Base-by-base conservation (phyloP, 2,329 filamentous ascomycete genomes). In the Aspergillus sp. region DNA sequence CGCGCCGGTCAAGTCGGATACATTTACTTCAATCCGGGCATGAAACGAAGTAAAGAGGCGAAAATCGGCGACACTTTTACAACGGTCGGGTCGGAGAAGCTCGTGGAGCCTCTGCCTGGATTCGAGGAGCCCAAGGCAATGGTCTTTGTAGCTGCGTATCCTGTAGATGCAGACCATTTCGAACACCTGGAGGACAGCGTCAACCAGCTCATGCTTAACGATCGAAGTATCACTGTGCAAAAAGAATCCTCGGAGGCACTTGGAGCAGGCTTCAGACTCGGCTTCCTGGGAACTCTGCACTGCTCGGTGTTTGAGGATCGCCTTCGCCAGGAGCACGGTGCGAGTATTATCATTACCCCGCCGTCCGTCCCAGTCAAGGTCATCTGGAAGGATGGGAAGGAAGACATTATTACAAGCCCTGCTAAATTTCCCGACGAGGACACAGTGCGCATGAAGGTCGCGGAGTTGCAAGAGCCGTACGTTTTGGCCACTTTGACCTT, bases 281-380 rank as follows among this genome's bases (percentile, higher is more conserved):
- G 95, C 0, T 99, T 99, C 70, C 78, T 99, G 3, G 95, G 95
- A n/a, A 98, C 93, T 12, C 80, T 99, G 48, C 95, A 99, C 74
- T 98, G 95, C 77, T 98, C 93, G n/a, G 95, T 99, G 4, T 99
- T 99, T 67, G 93, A 99, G 75, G 95, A 99, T 74, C 89, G 95
- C 1, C 78, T 99, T 53, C 87, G 91, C 43, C 92, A 97, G 74
- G 95, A 99, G 74, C 93, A 99, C 68, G 95, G 93, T 5, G 89
- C 90, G 3, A 95, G 87, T 68, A 92, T 99, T 70, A 97, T 99
- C 75, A 95, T 99, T 71, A 99, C 95, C 0, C 93, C 96, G 38
- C 95, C 95, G 0, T 93, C 91, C 0, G 95, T 99, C 12, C 93
- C 95, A 3, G 96, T 93, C 67, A 96, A 93, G 72, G 83, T 98